These are phyloP conservation scores for Escallonia herrerae DNA, from an alignment of 129 eudicot genomes.

Conservation along the genomic window DNA sequence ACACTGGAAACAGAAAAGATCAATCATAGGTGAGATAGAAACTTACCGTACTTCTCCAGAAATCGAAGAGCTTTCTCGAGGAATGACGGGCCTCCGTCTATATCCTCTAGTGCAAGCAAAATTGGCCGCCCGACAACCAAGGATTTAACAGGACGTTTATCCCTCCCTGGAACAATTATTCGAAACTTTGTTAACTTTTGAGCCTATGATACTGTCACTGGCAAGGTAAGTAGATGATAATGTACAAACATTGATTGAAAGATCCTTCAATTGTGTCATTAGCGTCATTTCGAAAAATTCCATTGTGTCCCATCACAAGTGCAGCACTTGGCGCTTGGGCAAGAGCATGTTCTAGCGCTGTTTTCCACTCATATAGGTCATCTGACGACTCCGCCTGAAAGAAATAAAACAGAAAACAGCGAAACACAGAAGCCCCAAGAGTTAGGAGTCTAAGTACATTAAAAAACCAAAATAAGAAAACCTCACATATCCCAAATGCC, in stretches of 20 bases:
- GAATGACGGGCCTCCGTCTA: slow-evolving; percentile 97
- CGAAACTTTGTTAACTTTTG: background rate
- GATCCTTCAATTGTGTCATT: slow-evolving; percentile 68
- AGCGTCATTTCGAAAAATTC: slow-evolving; percentile 78
- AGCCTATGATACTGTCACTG: background rate
- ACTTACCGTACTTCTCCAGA: slow-evolving; percentile 82
- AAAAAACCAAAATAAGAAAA: background rate
- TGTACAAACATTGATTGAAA: slow-evolving; percentile 75
- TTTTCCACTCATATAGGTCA: slow-evolving; percentile 80
- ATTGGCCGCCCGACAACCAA: slow-evolving; percentile 98
- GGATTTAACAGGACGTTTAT: slow-evolving; percentile 78
- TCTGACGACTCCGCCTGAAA: slow-evolving; percentile 87
- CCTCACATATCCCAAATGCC: background rate
- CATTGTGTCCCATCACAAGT: slow-evolving; percentile 90
- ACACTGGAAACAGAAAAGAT: no score
- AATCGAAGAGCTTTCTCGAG: slow-evolving; percentile 94
- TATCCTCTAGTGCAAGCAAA: slow-evolving; percentile 91
- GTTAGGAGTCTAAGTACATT: background rate
- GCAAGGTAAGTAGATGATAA: background rate
- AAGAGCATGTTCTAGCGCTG: slow-evolving; percentile 70
- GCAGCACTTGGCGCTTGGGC: slow-evolving; percentile 88
- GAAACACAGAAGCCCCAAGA: background rate
- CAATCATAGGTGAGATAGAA: background rate
- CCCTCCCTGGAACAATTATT: slow-evolving; percentile 56
- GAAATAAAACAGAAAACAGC: background rate